Base-by-base conservation (phyloP, 2,329 filamentous ascomycete genomes). In the Penicillium hesseltinei region DNA sequence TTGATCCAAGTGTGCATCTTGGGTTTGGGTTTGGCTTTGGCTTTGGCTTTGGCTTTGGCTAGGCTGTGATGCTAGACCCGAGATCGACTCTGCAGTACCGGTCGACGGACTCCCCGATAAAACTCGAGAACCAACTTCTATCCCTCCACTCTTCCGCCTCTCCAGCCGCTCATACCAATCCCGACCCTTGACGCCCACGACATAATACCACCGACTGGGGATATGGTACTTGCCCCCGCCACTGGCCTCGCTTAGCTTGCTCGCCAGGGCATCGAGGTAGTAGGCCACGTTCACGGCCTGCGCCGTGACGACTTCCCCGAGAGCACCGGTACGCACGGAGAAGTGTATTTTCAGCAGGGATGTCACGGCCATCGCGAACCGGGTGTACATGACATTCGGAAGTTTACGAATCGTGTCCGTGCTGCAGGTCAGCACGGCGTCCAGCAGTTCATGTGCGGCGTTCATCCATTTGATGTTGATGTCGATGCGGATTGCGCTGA, bases 381-480 rank as follows among this genome's bases (percentile, higher is more conserved):
- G 69, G 1, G 68, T 72, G 50, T 73, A 74, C 33, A 67, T 67
- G 13, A 73, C 50, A 44, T 72, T 74, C 11, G 72, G 70, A 40
- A 74, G 58, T 54, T 69, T 68, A 33, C 71, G 70, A 64, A 73
- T 63, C 9, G 70, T 67, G 15, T 72, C 69, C 15, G 66, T 68
- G 54, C 70, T 71, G 55, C 71, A 74, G 36, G 57, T 62, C 35
- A 73, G 58, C 23, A 73, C 66, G 2, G 67, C 64, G 49, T 74
- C 66, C 17, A 74, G 65, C 51, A 74, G 51, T 49, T 71, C 66
- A 8, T 73, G 72, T 11, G 71, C 68, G 21, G 71, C 68, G 43
- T 71, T 69, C 70, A 74, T 67, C 72, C 72, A 74, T 63, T 73
- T 74, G 42, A 74, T 64, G 3, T 66, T 73, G 58, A 74, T 66